Conservation (phyloP, 2,329 filamentous ascomycete genomes). For the Microcera coccophila region DNA sequence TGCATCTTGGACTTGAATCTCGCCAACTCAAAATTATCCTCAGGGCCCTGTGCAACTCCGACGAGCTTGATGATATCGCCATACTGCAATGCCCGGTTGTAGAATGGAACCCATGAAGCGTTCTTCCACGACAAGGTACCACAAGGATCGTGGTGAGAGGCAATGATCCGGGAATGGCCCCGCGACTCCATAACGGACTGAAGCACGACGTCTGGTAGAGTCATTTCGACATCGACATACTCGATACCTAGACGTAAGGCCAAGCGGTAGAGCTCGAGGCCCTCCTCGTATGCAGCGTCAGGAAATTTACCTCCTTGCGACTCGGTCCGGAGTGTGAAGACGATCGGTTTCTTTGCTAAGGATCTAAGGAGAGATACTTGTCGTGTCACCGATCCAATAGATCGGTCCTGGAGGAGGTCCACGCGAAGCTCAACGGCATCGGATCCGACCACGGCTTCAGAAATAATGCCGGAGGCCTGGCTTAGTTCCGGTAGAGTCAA, state of each 20-base stretch:
- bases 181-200: constrained; percentile 62
- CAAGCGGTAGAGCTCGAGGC: constrained; percentile 69
- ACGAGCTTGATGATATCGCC: constrained; percentile 95
- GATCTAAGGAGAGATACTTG: constrained; percentile 78
- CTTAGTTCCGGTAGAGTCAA: constrained; percentile 76
- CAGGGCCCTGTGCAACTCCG: constrained; percentile 68
- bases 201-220: constrained; percentile 73
- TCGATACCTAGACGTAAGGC: constrained; percentile 83
- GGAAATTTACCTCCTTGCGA: constrained; percentile 87
- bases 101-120: constrained; percentile 85
- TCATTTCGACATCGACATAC: constrained; percentile 90
- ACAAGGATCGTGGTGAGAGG: constrained; percentile 87
- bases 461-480: constrained; percentile 60
- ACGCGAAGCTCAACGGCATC: constrained; percentile 95
- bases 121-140: constrained; percentile 81
- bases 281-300: constrained; percentile 67
- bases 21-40: constrained; percentile 83
- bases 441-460: constrained; percentile 72
- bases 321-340: constrained; percentile 85
- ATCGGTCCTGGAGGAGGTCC: constrained; percentile 76
- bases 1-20: constrained; percentile 77
- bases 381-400: constrained; percentile 71
- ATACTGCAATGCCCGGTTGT: constrained; percentile 84
- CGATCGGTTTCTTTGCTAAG: constrained; percentile 69
- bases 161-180: constrained; percentile 77